phyloP scores from a whole-genome alignment of 169 alveolate genomes.

The Miamiensis avidus region DNA sequence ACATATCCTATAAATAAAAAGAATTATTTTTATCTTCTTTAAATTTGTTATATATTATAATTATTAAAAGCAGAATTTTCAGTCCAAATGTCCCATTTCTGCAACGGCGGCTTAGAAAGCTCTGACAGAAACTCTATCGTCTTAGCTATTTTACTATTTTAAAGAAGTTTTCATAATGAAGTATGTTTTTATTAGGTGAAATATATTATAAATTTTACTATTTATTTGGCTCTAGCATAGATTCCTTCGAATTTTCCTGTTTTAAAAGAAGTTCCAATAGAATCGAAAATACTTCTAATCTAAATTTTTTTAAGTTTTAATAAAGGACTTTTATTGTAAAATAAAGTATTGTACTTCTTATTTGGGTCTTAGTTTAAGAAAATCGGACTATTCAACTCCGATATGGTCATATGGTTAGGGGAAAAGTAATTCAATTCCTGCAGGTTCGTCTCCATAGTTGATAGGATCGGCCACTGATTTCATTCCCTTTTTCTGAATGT shows the following conservation, averaged over 20 bases:
- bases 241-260: conserved; percentile 77
- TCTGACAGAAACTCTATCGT: conserved; percentile 52
- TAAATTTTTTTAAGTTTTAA: not conserved
- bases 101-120: conserved; percentile 50
- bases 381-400: conserved; percentile 67
- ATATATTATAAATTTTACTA: conserved; percentile 19
- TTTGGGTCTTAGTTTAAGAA: conserved; percentile 57
- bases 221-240: conserved; percentile 63
- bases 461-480: conserved; percentile 79
- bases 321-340: not conserved
- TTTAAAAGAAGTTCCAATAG: conserved; percentile 63
- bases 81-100: conserved; percentile 63
- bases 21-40: no score
- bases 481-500: conserved; percentile 55
- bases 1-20: no score
- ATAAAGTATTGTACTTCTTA: conserved; percentile 39
- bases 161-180: not conserved
- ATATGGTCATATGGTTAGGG: conserved; percentile 71
- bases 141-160: conserved; percentile 26
- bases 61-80: no score
- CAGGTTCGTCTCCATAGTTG: conserved; percentile 85
- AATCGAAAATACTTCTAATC: conserved; percentile 63
- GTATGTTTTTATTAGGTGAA: not conserved
- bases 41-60: no score
- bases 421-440: conserved; percentile 73